Percentiles rank a stretch among this genome's conserved stretches.
Conservation (phyloP, 2,329 filamentous ascomycete genomes). For the Scedosporium dehoogii region DNA sequence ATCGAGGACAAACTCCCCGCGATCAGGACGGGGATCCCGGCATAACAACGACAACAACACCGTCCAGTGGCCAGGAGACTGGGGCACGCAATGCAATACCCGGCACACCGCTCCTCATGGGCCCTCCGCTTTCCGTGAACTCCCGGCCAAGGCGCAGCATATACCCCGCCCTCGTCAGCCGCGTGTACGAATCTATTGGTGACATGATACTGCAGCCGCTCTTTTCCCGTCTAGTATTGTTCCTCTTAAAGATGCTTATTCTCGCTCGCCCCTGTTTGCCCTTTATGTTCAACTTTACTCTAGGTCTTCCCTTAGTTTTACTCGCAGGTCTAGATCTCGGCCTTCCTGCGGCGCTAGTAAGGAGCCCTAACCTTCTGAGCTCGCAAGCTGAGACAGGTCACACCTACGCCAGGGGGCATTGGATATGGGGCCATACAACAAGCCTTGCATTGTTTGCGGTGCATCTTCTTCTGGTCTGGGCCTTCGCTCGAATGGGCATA, state of each 20-base stretch:
- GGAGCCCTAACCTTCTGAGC: background rate
- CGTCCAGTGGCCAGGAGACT: conserved; percentile 13
- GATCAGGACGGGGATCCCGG: conserved; percentile 10
- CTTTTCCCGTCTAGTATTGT: conserved; percentile 48
- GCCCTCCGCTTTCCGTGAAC: conserved; percentile 3
- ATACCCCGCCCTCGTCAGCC: background rate
- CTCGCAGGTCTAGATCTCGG: conserved; percentile 60
- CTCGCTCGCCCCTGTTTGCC: conserved; percentile 63
- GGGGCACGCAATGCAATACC: conserved; percentile 12
- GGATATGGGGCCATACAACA: background rate
- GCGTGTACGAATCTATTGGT: background rate
- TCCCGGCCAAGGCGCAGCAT: background rate
- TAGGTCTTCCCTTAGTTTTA: conserved; percentile 57
- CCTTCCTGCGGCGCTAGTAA: conserved; percentile 17
- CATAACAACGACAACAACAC: conserved; percentile 7
- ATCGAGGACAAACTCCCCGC: conserved; percentile 8
- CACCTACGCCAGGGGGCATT: background rate
- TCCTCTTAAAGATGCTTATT: conserved; percentile 58
- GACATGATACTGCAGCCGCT: conserved; percentile 17
- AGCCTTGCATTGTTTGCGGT: background rate
- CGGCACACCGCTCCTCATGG: conserved; percentile 9
- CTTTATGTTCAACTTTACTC: conserved; percentile 51
- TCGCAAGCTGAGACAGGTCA: too few relatives aligned
- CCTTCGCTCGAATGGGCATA: background rate
- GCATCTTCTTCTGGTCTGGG: background rate